These are phyloP conservation scores for Chenopodium quinoa DNA, from an alignment of 148 eudicot genomes.

Conservation along the genomic window DNA sequence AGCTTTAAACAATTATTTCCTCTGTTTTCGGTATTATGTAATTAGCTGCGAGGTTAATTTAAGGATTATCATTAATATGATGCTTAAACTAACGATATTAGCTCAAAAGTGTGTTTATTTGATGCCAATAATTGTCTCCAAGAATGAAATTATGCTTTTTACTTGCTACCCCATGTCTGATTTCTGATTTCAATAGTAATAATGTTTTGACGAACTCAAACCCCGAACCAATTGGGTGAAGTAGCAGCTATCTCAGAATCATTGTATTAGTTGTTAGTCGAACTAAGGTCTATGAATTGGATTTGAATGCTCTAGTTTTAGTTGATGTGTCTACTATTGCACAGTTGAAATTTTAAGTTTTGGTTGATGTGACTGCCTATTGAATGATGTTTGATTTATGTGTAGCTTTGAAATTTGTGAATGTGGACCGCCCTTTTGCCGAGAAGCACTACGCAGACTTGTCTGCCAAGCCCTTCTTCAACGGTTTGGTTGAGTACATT, in stretches of 20 bases:
- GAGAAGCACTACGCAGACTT: constrained; percentile 86
- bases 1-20: neutral
- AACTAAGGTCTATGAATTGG: too few relatives aligned
- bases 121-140: too few relatives aligned
- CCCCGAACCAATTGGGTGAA: neutral
- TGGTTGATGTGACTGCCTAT: neutral
- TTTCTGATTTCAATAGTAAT: neutral
- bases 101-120: neutral
- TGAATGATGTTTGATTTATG: constrained; percentile 7
- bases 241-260: neutral
- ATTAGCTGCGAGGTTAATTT: neutral
- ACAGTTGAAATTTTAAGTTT: neutral
- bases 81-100: neutral
- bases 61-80: neutral
- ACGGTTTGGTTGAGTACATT: constrained; percentile 79
- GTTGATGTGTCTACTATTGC: neutral
- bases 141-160: neutral
- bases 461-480: constrained; percentile 86
- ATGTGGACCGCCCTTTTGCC: constrained; percentile 74
- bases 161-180: neutral
- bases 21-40: neutral
- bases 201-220: neutral
- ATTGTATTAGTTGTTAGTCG: too few relatives aligned
- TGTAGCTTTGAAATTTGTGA: constrained; percentile 66
- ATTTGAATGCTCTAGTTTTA: neutral